A percentile compares a stretch with the other conserved stretches of the same genome.
Conservation (phyloP, 306 rosid species). For the Cucumis melo region DNA sequence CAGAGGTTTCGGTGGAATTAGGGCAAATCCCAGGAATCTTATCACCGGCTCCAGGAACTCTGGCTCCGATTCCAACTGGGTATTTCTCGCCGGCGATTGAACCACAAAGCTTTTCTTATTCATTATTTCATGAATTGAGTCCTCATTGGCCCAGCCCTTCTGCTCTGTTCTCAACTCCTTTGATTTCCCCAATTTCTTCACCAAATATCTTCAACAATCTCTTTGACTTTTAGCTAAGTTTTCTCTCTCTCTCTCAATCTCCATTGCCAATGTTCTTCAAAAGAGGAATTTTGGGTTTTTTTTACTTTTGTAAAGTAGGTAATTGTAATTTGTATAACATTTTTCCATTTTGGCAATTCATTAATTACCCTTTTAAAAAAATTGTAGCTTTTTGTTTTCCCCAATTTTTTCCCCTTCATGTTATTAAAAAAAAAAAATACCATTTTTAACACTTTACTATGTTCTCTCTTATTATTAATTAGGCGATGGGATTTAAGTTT, state of each 20-base stretch:
- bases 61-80: conserved; percentile 51
- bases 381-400: background rate
- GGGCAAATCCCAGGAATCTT: conserved; percentile 57
- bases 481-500: background rate
- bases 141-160: conserved; percentile 71
- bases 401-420: background rate
- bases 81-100: conserved; percentile 46
- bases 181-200: conserved; percentile 65
- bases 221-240: conserved; percentile 18
- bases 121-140: conserved; percentile 34
- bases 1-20: conserved; percentile 39
- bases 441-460: background rate
- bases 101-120: conserved; percentile 15
- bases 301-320: background rate
- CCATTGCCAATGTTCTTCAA: background rate
- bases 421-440: background rate
- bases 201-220: conserved; percentile 44
- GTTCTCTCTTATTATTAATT: background rate
- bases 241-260: background rate
- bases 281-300: background rate
- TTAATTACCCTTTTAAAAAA: background rate
- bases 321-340: background rate
- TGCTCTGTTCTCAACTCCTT: conserved; percentile 38
- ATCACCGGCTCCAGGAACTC: conserved; percentile 58
- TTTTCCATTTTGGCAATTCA: background rate